Evolutionary conservation across 805 yeast genomes (phyloP).

Genomic region (Cyberlindnera amylophila): DNA sequence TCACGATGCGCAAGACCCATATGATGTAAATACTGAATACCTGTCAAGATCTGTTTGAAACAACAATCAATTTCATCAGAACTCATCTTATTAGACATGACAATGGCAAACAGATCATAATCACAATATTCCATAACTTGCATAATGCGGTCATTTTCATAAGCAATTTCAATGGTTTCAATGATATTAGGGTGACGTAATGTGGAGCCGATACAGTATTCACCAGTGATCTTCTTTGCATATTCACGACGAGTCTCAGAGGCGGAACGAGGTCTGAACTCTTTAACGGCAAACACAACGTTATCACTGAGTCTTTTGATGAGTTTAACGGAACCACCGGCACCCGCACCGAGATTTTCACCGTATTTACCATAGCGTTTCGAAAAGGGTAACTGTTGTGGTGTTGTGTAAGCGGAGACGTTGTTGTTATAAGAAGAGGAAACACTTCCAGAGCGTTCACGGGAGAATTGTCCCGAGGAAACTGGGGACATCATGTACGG

Average conservation of each 20-base stretch:
- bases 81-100: conserved; percentile 88
- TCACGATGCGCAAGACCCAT: conserved; percentile 91
- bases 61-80: conserved; percentile 80
- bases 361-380: conserved; percentile 80
- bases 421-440: conserved; percentile 35
- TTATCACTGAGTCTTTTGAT: conserved; percentile 64
- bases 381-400: conserved; percentile 51
- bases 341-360: conserved; percentile 88
- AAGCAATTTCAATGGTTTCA: conserved; percentile 86
- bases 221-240: conserved; percentile 88
- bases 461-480: conserved; percentile 9
- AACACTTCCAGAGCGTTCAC: conserved; percentile 27
- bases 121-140: conserved; percentile 97
- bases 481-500: conserved; percentile 8
- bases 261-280: conserved; percentile 72
- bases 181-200: conserved; percentile 86
- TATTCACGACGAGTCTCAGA: conserved; percentile 81
- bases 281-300: conserved; percentile 86
- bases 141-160: conserved; percentile 79
- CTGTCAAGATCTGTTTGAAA: conserved; percentile 80
- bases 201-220: conserved; percentile 90
- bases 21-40: conserved; percentile 74
- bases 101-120: conserved; percentile 88
- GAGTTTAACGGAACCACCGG: conserved; percentile 85
- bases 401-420: conserved; percentile 34